phyloP scores from a whole-genome alignment of 2,329 filamentous ascomycete species.

The Colletotrichum graminicola region DNA sequence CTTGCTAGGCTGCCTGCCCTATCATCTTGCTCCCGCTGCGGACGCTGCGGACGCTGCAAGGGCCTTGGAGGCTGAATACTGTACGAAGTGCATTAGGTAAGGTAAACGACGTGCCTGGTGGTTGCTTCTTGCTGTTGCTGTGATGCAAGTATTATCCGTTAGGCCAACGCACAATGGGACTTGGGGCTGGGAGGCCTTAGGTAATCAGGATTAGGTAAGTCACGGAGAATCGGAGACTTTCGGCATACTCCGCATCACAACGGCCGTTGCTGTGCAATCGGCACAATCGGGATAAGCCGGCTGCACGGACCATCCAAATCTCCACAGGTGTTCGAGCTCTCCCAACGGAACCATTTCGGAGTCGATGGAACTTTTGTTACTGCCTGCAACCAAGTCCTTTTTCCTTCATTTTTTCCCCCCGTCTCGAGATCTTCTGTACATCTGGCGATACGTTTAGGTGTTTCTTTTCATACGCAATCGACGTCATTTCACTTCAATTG shows the following conservation, averaged over 20 bases:
- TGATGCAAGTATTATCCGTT: background rate
- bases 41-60: constrained; percentile 24
- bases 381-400: constrained; percentile 21
- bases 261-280: too few species aligned
- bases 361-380: constrained; percentile 14
- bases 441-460: constrained; percentile 11
- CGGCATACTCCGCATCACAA: too few species aligned
- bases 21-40: constrained; percentile 27
- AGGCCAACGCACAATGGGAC: too few species aligned
- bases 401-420: constrained; percentile 1
- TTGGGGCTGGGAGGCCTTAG: background rate
- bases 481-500: constrained; percentile 24
- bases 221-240: background rate
- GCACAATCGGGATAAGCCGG: constrained; percentile 10
- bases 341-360: background rate
- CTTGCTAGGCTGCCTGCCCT: constrained; percentile 8
- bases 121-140: background rate
- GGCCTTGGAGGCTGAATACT: constrained; percentile 20
- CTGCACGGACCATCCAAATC: background rate
- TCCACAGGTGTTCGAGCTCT: constrained; percentile 2
- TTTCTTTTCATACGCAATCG: background rate
- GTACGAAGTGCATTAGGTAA: background rate
- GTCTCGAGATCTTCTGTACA: constrained; percentile 3
- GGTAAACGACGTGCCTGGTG: background rate
- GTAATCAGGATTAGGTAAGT: constrained; percentile 27